Evolutionary conservation across 768 basidiomycete genomes (phyloP), one percentile per base, ranked within the genome.

Genomic region (Mycena belliarum): DNA sequence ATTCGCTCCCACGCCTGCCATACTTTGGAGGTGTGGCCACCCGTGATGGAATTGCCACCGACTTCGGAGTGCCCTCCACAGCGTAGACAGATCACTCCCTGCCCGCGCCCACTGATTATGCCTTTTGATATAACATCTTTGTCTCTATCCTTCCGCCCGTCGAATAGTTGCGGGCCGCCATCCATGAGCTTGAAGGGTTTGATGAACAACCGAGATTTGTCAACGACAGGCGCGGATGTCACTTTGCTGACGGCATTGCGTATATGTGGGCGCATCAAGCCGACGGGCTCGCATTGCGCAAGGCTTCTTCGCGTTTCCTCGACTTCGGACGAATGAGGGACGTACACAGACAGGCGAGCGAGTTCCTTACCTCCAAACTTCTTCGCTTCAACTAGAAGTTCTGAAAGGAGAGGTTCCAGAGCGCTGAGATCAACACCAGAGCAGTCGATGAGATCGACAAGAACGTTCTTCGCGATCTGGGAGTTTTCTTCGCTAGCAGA

Each of bases 171-270:
- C 12, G 78, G 68, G 21, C 85, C 69, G 8, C 85, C 86, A 63
- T 89, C 87, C 7, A 88, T 74, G n/a, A 92, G 79, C 60, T 92
- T 88, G 12, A 69, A 73, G 2, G 88, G 79, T 66, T 88, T 90
- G 67, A 93, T 80, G 66, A 91, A 92, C 35, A 92, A 73, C 10
- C 77, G 79, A 1, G 88, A 73, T 64, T 87, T 88, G 71, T 87
- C 79, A 37, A 91, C 69, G n/a, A 82, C 73, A 0, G 76, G 58
- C 0, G 84, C 78, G 21, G 73, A 68, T 4, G 76, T 73, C 25
- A 93, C 70, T 41, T 75, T 77, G 35, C 73, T 70, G 24, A 86
- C 70, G 40, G 78, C 67, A 57, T 73, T 77, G 52, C 69, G 74
- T 29, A 88, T 66, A 43, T 74, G 64, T 3, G 70, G 65, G 45